phyloP scores from a whole-genome alignment of 2,329 filamentous ascomycete genomes.

The Chlorencoelia australis region DNA sequence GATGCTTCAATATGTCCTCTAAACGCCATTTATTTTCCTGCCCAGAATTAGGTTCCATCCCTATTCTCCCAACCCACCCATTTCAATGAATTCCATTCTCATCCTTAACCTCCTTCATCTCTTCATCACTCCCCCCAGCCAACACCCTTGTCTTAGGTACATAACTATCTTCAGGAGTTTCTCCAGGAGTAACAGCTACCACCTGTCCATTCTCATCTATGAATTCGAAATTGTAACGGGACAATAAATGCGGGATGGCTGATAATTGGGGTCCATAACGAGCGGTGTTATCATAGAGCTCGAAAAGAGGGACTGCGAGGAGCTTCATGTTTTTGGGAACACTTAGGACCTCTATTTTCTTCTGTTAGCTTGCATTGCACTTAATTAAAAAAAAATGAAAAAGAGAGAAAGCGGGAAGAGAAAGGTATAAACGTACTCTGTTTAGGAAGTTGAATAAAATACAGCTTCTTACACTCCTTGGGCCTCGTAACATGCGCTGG shows the following conservation, averaged over 20 bases:
- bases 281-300: constrained; percentile 94
- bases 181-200: constrained; percentile 73
- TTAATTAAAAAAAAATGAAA: not conserved
- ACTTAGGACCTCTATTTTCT: constrained; percentile 72
- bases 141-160: constrained; percentile 57
- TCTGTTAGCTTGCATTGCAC: constrained; percentile 6
- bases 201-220: constrained; percentile 87
- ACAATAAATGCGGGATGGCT: constrained; percentile 89
- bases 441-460: constrained; percentile 88
- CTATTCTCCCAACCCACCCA: constrained; percentile 1
- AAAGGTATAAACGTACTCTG: constrained; percentile 53
- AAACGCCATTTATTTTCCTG: constrained; percentile 14
- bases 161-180: constrained; percentile 44
- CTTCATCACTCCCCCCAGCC: constrained; percentile 46
- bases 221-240: constrained; percentile 95
- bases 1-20: too few relatives aligned
- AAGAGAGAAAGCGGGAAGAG: not conserved
- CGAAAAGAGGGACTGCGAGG: constrained; percentile 89
- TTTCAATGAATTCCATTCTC: constrained; percentile 31
- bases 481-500: constrained; percentile 91
- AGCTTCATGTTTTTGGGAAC: constrained; percentile 99
- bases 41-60: not conserved
- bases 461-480: constrained; percentile 99
- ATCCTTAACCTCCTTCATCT: constrained; percentile 39
- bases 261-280: constrained; percentile 93